Percentiles rank a stretch among this genome's conserved stretches.
Evolutionary conservation across 768 basidiomycete species (phyloP).

Genomic region (Tephrocybe rancida): DNA sequence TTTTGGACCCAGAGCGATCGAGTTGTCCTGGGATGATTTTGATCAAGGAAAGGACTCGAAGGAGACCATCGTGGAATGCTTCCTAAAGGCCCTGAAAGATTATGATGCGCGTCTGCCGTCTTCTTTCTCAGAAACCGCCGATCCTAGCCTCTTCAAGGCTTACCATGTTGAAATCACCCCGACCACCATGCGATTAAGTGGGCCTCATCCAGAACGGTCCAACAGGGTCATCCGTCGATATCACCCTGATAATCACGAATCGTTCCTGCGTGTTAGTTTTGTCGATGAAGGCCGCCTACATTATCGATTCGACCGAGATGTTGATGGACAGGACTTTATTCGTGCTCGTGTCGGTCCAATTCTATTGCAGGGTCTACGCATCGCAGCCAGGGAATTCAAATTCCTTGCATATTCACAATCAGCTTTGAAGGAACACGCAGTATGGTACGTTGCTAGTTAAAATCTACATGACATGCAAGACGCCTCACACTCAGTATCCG

Average conservation of each 20-base stretch:
- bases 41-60: conserved; percentile 16
- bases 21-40: conserved; percentile 26
- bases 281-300: conserved; percentile 58
- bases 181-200: conserved; percentile 51
- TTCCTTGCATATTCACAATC: conserved; percentile 79
- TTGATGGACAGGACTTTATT: conserved; percentile 55
- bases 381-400: conserved; percentile 57
- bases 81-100: conserved; percentile 27
- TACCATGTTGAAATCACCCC: conserved; percentile 56
- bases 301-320: conserved; percentile 57
- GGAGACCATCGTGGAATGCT: conserved; percentile 31
- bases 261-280: conserved; percentile 66
- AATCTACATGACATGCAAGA: neutral
- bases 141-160: conserved; percentile 41
- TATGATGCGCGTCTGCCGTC: conserved; percentile 19
- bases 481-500: neutral
- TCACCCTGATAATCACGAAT: conserved; percentile 41
- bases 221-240: conserved; percentile 65
- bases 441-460: conserved; percentile 41
- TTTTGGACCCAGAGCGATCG: conserved; percentile 26
- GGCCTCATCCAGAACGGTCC: conserved; percentile 59
- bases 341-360: conserved; percentile 45
- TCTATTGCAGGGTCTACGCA: conserved; percentile 47
- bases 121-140: conserved; percentile 27
- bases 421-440: conserved; percentile 67